A percentile compares a stretch with the other conserved stretches of the same genome.
Conservation (phyloP, 1,284 basidiomycete species). For the Amylostereum areolatum region DNA sequence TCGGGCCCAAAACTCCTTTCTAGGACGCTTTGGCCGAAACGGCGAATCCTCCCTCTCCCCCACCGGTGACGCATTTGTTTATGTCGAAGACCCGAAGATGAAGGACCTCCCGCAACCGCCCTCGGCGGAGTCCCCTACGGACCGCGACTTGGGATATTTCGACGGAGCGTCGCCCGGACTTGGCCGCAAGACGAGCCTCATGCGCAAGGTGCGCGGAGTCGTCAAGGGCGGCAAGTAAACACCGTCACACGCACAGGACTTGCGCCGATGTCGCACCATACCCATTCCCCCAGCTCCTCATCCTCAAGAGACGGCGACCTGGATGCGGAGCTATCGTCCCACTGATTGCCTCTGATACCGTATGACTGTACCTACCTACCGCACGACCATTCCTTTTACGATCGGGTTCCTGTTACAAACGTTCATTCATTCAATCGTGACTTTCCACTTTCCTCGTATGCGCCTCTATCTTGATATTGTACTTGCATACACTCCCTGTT, state of each 20-base stretch:
- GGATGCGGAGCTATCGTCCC: no score
- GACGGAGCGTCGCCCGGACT: slow-evolving; percentile 30
- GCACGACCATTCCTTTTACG: no score
- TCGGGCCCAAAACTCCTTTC: slow-evolving; percentile 62
- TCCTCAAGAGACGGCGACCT: no score
- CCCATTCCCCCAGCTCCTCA: no score
- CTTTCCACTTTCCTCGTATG: no score
- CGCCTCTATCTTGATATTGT: no score
- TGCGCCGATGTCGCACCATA: no score
- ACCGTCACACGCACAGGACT: background rate
- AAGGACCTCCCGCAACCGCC: slow-evolving; percentile 65
- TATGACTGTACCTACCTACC: no score
- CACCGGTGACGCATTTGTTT: slow-evolving; percentile 49
- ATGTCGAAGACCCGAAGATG: slow-evolving; percentile 52
- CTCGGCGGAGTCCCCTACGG: slow-evolving; percentile 7
- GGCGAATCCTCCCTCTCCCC: slow-evolving; percentile 25
- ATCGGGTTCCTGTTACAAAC: no score
- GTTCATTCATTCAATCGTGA: no score
- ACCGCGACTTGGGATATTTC: slow-evolving; percentile 37
- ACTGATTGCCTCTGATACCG: no score
- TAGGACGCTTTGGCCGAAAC: slow-evolving; percentile 57
- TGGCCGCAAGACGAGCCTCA: slow-evolving; percentile 65
- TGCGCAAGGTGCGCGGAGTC: slow-evolving; percentile 71
- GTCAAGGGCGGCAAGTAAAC: slow-evolving; percentile 51
- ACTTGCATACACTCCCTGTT: no score